Base-by-base conservation (phyloP, 345 rosid genomes). In the Gossypium sturtianum region DNA sequence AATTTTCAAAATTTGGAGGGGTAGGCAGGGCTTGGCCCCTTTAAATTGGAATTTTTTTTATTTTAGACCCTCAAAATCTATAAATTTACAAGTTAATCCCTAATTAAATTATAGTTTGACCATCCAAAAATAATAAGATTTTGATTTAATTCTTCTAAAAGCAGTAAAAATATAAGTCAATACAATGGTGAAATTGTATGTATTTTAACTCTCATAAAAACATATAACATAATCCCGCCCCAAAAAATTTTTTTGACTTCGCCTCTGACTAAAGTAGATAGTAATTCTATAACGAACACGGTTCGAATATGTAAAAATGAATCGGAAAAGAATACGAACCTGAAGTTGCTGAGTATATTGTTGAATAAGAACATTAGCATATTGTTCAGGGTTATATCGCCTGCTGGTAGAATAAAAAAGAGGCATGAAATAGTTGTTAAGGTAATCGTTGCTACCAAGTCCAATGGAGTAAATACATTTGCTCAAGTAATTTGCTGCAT, bases 381-480 rank as follows among this genome's bases (percentile, higher is more conserved):
- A 94, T 51, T 86, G 86, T 7, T 87, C 88, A 0, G 95, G 89
- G 4, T 83, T 85, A 77, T 66, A 94, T 58, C 78, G 91, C 57
- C 80, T 79, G 74, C 89, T 49, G 16, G 85, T 76, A 20, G 90
- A 45, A 84, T 94, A 94, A 66, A 53, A 64, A 4, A 63, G 75
- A 11, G 98, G 97, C 95, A 88, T 89, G 89, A 92, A 94, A 73
- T 94, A 94, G 79, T 94, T 94, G 74, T 94, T 94, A 20, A 94
- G 93, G 79, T 94, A 94, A 68, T 94, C 98, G 74, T 94, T 94
- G 86, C 97, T 94, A 12, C 98, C 98, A 70, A 94, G 74, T 25
- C 91, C 97, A 34, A 92, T 78, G 2, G 95, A 77, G 81, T 78
- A 89, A 53, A 94, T 86, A 85, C 97, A 92, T 68, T 67, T 76